phyloP scores from a whole-genome alignment of 805 yeast genomes.

The Tetrapisispora fleetii region DNA sequence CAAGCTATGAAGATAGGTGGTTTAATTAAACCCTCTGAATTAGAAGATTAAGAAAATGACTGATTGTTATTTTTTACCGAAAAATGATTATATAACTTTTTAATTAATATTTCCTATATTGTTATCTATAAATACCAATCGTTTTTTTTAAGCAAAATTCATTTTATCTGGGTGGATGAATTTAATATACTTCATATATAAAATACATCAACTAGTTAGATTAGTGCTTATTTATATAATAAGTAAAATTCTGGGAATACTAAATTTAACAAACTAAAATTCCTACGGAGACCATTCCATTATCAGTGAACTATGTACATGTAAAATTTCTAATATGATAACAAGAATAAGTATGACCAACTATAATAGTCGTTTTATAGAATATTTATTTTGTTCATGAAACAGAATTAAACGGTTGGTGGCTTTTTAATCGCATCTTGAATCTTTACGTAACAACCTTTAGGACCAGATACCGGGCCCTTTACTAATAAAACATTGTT shows the following conservation, averaged over 20 bases:
- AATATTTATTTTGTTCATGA: neutral
- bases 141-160: neutral
- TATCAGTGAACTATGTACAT: neutral
- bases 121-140: neutral
- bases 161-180: neutral
- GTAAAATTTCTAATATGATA: neutral
- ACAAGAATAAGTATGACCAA: neutral
- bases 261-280: neutral
- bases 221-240: neutral
- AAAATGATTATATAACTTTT: neutral
- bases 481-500: conserved; percentile 74
- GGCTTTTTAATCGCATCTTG: conserved; percentile 62
- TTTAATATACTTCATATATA: neutral
- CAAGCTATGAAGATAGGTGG: conserved; percentile 87
- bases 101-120: neutral
- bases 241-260: neutral
- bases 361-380: neutral
- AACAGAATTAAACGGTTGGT: neutral
- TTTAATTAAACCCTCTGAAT: conserved; percentile 83
- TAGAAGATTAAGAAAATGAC: conserved; percentile 54
- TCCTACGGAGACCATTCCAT: neutral
- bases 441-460: conserved; percentile 60
- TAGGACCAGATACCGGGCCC: conserved; percentile 90
- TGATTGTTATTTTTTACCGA: neutral
- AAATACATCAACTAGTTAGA: neutral